A percentile compares a stretch with the other conserved stretches of the same genome.
These are phyloP conservation scores for Fomitopsis serialis DNA, from an alignment of 768 basidiomycete species.

Conservation along the genomic window DNA sequence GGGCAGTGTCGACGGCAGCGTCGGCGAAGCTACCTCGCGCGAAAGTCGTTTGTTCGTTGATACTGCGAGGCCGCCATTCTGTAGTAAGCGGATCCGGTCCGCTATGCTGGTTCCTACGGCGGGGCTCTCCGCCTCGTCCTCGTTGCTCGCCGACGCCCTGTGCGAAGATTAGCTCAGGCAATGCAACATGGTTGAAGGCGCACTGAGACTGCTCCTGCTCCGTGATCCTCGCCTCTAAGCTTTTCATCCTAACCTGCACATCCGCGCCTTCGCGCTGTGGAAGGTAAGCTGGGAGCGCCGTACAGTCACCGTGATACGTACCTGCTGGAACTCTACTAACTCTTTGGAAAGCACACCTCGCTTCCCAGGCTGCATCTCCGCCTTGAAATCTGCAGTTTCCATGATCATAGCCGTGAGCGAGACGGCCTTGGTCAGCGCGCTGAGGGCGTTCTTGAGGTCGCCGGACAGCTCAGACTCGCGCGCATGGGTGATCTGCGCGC, in stretches of 20 bases:
- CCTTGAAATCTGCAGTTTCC: conserved; percentile 51
- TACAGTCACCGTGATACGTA: conserved; percentile 26
- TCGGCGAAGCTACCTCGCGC: conserved; percentile 36
- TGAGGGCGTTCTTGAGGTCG: conserved; percentile 57
- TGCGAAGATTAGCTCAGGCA: conserved; percentile 5
- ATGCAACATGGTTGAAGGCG: background rate
- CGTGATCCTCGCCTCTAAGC: conserved; percentile 40
- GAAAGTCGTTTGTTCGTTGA: conserved; percentile 51
- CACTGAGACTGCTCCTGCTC: conserved; percentile 34
- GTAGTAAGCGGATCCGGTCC: conserved; percentile 72
- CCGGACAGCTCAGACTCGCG: conserved; percentile 48
- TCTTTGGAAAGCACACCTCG: conserved; percentile 57
- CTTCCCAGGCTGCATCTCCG: conserved; percentile 43
- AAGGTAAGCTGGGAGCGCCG: conserved; percentile 9
- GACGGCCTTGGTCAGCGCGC: conserved; percentile 56
- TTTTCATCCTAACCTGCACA: conserved; percentile 35
- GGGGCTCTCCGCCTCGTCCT: conserved; percentile 4
- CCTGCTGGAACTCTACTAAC: conserved; percentile 60
- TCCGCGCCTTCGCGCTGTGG: conserved; percentile 33
- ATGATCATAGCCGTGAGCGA: conserved; percentile 53
- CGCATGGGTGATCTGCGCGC: conserved; percentile 48
- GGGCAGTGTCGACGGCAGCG: conserved; percentile 18
- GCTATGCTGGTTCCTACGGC: conserved; percentile 63
- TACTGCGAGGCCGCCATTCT: conserved; percentile 64
- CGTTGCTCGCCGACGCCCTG: conserved; percentile 6